Evolutionary conservation across 768 basidiomycete species (phyloP).

Genomic region (Thelephora ganbajun): DNA sequence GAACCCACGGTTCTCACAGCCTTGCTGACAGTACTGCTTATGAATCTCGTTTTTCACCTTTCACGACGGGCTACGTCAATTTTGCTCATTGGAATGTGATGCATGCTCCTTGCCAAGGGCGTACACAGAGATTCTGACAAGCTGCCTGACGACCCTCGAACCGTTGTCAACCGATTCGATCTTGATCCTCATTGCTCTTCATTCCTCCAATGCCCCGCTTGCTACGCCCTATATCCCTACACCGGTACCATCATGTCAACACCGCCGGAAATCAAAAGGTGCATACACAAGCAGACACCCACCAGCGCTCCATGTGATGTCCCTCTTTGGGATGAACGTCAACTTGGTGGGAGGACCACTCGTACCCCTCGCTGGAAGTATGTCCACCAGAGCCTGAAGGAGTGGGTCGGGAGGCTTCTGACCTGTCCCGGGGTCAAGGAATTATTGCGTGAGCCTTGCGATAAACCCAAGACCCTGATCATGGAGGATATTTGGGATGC

Average conservation of each 20-base stretch:
- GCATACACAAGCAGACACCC: background rate
- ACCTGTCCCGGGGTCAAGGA: constrained; percentile 14
- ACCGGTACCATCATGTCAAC: constrained; percentile 1
- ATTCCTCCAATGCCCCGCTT: constrained; percentile 15
- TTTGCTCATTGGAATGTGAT: too few species aligned
- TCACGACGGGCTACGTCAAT: too few species aligned
- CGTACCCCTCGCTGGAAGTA: constrained; percentile 8
- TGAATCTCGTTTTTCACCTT: too few species aligned
- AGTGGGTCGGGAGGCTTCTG: constrained; percentile 17
- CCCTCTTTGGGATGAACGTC: background rate
- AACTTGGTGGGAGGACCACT: background rate
- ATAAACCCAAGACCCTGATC: background rate
- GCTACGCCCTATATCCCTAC: constrained; percentile 4
- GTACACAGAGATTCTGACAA: too few species aligned
- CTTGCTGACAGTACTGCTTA: too few species aligned
- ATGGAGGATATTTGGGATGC: constrained; percentile 17
- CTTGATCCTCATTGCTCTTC: constrained; percentile 9
- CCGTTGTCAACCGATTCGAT: constrained; percentile 10
- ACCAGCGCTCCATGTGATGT: background rate
- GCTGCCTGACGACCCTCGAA: constrained; percentile 9
- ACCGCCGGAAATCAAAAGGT: background rate
- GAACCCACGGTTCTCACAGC: too few species aligned
- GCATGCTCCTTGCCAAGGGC: too few species aligned
- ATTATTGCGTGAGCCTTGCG: constrained; percentile 7
- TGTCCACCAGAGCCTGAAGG: constrained; percentile 15